These are phyloP conservation scores for Boletus coccyginus DNA, from an alignment of 768 basidiomycete genomes.

Conservation along the genomic window DNA sequence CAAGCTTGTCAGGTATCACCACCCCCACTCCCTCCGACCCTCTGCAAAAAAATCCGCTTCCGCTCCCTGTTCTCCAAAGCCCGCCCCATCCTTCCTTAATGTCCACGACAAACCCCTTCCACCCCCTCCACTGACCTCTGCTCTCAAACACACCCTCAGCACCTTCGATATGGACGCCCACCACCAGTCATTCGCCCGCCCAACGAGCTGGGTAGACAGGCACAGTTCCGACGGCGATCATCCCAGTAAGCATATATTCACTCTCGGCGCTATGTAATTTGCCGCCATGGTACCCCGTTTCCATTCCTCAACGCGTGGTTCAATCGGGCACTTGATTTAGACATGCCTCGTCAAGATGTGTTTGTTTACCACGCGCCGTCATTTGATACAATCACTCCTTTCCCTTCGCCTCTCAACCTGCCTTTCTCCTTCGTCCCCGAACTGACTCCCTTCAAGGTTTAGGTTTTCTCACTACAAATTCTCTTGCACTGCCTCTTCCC, in stretches of 20 bases:
- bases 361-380: slow-evolving; percentile 24
- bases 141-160: slow-evolving; percentile 19
- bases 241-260: slow-evolving; percentile 20
- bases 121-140: slow-evolving; percentile 34
- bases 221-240: slow-evolving; percentile 2
- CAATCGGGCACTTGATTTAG: slow-evolving; percentile 8
- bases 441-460: slow-evolving; percentile 22
- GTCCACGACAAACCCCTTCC: slow-evolving; percentile 40
- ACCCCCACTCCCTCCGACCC: slow-evolving; percentile 25
- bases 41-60: slow-evolving; percentile 21
- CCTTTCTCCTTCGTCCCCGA: slow-evolving; percentile 14
- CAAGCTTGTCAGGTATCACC: slow-evolving; percentile 16
- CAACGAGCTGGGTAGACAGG: slow-evolving; percentile 27
- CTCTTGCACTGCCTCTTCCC: slow-evolving; percentile 32
- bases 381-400: slow-evolving; percentile 15
- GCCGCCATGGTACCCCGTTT: slow-evolving; percentile 14
- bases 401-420: slow-evolving; percentile 4
- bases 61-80: slow-evolving; percentile 26
- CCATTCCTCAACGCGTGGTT: slow-evolving; percentile 9
- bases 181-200: slow-evolving; percentile 14
- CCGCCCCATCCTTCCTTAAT: slow-evolving; percentile 7
- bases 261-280: slow-evolving; percentile 7
- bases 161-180: slow-evolving; percentile 28
- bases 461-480: slow-evolving; percentile 30
- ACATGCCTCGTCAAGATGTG: slow-evolving; percentile 10